Conservation (phyloP, 129 eudicot genomes). For the Helianthus annuus region DNA sequence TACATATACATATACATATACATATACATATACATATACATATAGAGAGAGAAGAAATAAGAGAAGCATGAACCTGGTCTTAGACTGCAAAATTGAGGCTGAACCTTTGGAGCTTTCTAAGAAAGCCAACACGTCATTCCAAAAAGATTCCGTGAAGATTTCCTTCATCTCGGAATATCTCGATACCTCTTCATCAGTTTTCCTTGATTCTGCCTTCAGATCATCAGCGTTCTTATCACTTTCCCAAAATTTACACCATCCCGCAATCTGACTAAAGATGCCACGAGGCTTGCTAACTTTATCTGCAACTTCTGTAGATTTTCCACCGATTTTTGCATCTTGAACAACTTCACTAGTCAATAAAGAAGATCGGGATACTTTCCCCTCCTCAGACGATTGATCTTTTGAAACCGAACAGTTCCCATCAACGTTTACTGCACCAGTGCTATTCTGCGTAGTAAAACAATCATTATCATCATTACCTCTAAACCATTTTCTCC, state of each 20-base stretch:
- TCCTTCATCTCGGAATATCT: slow-evolving; percentile 32
- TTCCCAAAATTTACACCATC: slow-evolving; percentile 56
- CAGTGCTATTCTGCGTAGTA: slow-evolving; percentile 15
- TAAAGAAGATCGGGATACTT: slow-evolving; percentile 33
- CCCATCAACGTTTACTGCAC: slow-evolving; percentile 26
- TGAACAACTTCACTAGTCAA: slow-evolving; percentile 31
- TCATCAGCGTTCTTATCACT: slow-evolving; percentile 28
- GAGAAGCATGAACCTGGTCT: slow-evolving; percentile 62
- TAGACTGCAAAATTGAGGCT: slow-evolving; percentile 44
- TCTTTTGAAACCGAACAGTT: slow-evolving; percentile 25
- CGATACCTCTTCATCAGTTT: slow-evolving; percentile 16
- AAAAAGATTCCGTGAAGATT: slow-evolving; percentile 60
- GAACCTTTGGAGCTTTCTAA: slow-evolving; percentile 53
- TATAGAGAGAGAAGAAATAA: background rate
- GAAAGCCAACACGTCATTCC: slow-evolving; percentile 68
- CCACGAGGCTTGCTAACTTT: slow-evolving; percentile 31
- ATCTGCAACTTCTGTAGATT: slow-evolving; percentile 26
- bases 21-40: too few relatives aligned
- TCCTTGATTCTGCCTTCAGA: slow-evolving; percentile 28
- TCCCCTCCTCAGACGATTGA: slow-evolving; percentile 21
- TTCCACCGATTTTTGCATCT: slow-evolving; percentile 28
- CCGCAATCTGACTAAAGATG: slow-evolving; percentile 34
- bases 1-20: too few relatives aligned
- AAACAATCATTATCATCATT: slow-evolving; percentile 21
- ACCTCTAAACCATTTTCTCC: slow-evolving; percentile 54